Evolutionary conservation across 2,329 filamentous ascomycete genomes (phyloP).

Genomic region (Tolypocladium endophyticum): DNA sequence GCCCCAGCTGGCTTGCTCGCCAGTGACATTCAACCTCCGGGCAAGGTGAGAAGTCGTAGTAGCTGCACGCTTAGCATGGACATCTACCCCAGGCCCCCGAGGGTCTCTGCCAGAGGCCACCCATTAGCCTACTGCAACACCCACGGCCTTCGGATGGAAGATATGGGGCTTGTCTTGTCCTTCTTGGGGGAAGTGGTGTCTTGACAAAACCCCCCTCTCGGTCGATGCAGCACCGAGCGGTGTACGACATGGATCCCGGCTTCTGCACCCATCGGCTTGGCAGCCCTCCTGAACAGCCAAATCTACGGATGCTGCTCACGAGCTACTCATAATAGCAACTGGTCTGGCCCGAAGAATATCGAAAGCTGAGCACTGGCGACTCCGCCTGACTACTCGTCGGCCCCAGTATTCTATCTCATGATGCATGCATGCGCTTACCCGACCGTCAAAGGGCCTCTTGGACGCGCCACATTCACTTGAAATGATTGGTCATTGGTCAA

Average conservation of each 20-base stretch:
- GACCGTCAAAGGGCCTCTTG: constrained; percentile 2
- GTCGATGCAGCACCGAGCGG: neutral
- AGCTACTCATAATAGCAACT: neutral
- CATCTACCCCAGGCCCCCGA: neutral
- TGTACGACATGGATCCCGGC: neutral
- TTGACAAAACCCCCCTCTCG: neutral
- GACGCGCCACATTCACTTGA: neutral
- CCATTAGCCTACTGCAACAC: neutral
- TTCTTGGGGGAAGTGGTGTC: neutral
- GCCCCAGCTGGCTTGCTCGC: constrained; percentile 2
- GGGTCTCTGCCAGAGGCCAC: neutral
- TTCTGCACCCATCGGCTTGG: neutral
- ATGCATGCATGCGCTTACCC: constrained; percentile 1
- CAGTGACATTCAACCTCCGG: constrained; percentile 1
- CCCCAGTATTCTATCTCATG: neutral
- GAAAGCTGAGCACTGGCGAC: neutral
- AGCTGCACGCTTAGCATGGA: neutral
- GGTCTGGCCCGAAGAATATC: neutral
- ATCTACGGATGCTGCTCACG: neutral
- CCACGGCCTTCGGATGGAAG: neutral
- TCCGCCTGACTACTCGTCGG: neutral
- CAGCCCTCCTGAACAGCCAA: neutral
- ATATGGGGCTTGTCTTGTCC: neutral
- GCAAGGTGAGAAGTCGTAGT: neutral
- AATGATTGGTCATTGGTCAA: constrained; percentile 1